These are phyloP conservation scores for Coprinopsis cinerea DNA, from an alignment of 768 basidiomycete genomes.

Conservation along the genomic window DNA sequence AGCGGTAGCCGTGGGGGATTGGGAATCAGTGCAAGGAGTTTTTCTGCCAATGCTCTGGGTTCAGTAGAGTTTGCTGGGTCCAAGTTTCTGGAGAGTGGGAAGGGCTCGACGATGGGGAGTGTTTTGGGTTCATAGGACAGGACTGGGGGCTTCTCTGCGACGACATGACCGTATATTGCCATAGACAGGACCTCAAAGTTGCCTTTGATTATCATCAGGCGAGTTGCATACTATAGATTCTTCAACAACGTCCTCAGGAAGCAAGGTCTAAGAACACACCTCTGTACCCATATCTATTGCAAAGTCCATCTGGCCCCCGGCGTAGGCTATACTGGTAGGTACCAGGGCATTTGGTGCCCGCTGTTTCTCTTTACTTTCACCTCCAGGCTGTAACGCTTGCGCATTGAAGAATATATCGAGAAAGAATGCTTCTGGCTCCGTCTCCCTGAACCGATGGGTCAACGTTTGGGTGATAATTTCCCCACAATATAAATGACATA, in stretches of 20 bases:
- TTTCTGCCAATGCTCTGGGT: slow-evolving; percentile 56
- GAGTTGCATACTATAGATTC: slow-evolving; percentile 53
- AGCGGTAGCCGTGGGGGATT: slow-evolving; percentile 58
- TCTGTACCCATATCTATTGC: slow-evolving; percentile 64
- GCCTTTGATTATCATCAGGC: slow-evolving; percentile 79
- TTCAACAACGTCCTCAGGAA: background rate
- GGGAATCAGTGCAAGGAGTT: slow-evolving; percentile 56
- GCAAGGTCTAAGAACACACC: slow-evolving; percentile 32
- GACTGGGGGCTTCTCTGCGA: slow-evolving; percentile 35
- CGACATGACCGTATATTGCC: slow-evolving; percentile 54
- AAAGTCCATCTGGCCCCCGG: slow-evolving; percentile 64
- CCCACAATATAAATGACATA: slow-evolving; percentile 33
- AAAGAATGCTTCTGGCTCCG: slow-evolving; percentile 69
- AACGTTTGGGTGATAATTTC: background rate
- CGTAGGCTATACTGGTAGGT: slow-evolving; percentile 65
- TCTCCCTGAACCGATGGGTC: slow-evolving; percentile 39
- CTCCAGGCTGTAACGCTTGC: slow-evolving; percentile 38
- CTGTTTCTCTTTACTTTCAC: slow-evolving; percentile 48
- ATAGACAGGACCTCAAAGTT: slow-evolving; percentile 60
- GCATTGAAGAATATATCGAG: slow-evolving; percentile 75
- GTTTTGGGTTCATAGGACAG: slow-evolving; percentile 36
- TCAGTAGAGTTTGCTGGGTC: slow-evolving; percentile 58
- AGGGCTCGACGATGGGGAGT: slow-evolving; percentile 28
- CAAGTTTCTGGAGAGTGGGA: slow-evolving; percentile 42
- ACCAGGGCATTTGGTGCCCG: slow-evolving; percentile 67